Evolutionary conservation across 1,139 yeast species (phyloP), one percentile per base, ranked within the genome.

Genomic region (Pichia sp.): DNA sequence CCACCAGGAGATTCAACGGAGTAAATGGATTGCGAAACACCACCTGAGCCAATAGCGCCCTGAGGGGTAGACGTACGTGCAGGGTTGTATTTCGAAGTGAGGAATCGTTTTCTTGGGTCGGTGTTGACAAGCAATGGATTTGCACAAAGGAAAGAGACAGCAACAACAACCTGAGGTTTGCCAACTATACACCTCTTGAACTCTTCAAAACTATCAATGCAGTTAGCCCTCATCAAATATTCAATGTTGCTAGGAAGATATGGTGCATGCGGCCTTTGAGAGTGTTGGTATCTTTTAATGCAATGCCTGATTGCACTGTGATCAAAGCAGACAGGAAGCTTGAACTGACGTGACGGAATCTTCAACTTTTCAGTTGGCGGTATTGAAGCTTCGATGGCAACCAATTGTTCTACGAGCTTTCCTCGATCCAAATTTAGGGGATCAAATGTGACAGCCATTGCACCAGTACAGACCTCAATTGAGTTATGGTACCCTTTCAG

Each of bases 1-100:
- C 67, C 67, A 34, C 67, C 67, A 2, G 67, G 67, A 6, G 63
- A 54, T 34, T 62, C 66, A 34, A 62, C 60, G 1, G 67, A 53
- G 35, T 62, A 61, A 15, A 62, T 57, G 4, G 63, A 55, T 34
- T 60, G 56, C 18, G 52, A 40, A n/a, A 60, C 60, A 11, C 60
- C 53, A 8, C 64, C 60, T 31, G 64, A 54, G 12, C 63, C 64
- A 30, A 62, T 42, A 0, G 65, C 59, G 13, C 66, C 66, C 30
- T 54, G 58, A 2, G 66, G 66, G 1, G 66, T 62, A 30, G 56
- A 60, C 4, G 65, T 60, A 47, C 66, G 51, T 4, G 66, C 60
- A 5, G 66, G 66, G 43, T 62, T 62, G 38, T 58, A 62, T 38
- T 62, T 62, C 8, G 63, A 58, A 13, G 62, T 58, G 37, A 51